Percentiles rank a stretch among this genome's conserved stretches.
phyloP scores from a whole-genome alignment of 768 basidiomycete genomes.

The Pisolithus orientalis region DNA sequence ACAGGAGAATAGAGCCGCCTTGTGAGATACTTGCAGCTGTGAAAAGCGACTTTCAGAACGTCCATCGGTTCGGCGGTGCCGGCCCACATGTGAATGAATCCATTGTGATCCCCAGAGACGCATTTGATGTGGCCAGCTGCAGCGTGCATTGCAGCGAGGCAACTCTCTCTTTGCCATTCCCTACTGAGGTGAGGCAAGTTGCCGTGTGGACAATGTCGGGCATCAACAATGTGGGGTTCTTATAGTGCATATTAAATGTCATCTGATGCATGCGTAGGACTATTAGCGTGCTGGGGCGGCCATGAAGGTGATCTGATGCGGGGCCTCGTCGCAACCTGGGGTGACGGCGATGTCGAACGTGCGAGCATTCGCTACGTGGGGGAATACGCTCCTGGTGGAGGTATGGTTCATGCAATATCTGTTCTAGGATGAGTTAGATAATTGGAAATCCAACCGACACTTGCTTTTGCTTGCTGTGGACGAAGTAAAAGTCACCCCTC shows the following conservation, averaged over 20 bases:
- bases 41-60: slow-evolving; percentile 25
- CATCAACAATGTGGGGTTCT: slow-evolving; percentile 26
- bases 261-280: slow-evolving; percentile 20
- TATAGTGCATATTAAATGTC: slow-evolving; percentile 18
- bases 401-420: slow-evolving; percentile 30
- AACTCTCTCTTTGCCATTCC: slow-evolving; percentile 26
- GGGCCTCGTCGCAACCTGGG: slow-evolving; percentile 38
- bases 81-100: slow-evolving; percentile 37
- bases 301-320: slow-evolving; percentile 37
- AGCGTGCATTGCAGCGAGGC: slow-evolving; percentile 35
- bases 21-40: slow-evolving; percentile 22
- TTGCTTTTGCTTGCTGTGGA: slow-evolving; percentile 28
- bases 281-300: slow-evolving; percentile 27
- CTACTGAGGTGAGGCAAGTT: slow-evolving; percentile 19
- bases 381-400: slow-evolving; percentile 28
- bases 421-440: slow-evolving; percentile 9
- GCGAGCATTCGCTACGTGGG: slow-evolving; percentile 43
- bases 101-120: slow-evolving; percentile 45
- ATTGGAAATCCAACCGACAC: slow-evolving; percentile 4
- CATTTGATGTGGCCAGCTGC: slow-evolving; percentile 30
- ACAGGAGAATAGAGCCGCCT: slow-evolving; percentile 30
- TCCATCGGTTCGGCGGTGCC: slow-evolving; percentile 14
- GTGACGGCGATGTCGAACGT: slow-evolving; percentile 35
- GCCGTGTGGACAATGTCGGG: slow-evolving; percentile 28
- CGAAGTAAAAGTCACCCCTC: slow-evolving; percentile 41